Evolutionary conservation across 1,284 basidiomycete species (phyloP).

Genomic region (Ceratobasidium papillatum): DNA sequence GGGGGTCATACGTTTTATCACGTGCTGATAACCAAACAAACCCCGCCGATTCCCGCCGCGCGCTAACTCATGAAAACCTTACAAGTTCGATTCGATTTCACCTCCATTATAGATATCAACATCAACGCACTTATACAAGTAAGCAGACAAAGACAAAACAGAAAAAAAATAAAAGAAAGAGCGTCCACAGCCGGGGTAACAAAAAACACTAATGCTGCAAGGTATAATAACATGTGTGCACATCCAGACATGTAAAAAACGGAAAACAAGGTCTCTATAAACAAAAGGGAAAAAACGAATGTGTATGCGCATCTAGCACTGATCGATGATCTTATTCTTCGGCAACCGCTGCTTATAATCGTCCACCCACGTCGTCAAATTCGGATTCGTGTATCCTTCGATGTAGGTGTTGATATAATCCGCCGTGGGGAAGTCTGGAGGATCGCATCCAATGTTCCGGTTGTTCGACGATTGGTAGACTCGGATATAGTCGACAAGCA

Average conservation of each 20-base stretch:
- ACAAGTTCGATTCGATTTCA: too few species aligned
- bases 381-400: conserved; percentile 53
- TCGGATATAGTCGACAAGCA: conserved; percentile 85
- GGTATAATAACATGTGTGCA: not conserved
- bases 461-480: conserved; percentile 77
- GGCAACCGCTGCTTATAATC: conserved; percentile 65
- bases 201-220: not conserved
- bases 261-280: conserved; percentile 63
- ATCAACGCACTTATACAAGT: not conserved
- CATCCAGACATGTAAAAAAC: conserved; percentile 79
- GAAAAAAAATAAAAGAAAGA: not conserved
- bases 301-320: conserved; percentile 16
- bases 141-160: not conserved
- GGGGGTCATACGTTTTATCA: too few species aligned
- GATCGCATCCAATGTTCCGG: conserved; percentile 85
- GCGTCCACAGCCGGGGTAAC: not conserved
- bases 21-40: too few species aligned
- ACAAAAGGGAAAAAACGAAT: not conserved
- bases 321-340: conserved; percentile 41
- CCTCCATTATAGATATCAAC: too few species aligned
- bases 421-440: conserved; percentile 76
- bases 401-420: conserved; percentile 71
- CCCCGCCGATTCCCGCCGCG: too few species aligned
- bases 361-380: conserved; percentile 58
- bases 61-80: too few species aligned